phyloP scores from a whole-genome alignment of 805 yeast genomes.

The Wickerhamomyces subpelliculosus region DNA sequence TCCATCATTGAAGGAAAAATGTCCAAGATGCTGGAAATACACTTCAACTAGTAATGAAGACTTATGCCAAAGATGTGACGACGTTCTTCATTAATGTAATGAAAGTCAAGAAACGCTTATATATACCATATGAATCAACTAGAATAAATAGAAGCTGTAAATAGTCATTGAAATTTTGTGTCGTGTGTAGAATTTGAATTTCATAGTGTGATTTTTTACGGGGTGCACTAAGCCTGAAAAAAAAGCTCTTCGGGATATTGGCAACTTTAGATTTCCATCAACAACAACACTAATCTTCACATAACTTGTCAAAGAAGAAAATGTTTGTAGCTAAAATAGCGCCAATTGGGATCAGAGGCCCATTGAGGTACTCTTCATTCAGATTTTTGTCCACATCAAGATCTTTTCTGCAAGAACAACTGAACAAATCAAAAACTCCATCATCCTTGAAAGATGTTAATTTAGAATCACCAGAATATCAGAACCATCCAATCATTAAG shows the following conservation, averaged over 20 bases:
- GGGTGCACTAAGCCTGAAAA: no score
- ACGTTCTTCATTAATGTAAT: constrained; percentile 18
- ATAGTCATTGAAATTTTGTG: no score
- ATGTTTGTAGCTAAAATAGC: not conserved
- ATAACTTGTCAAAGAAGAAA: no score
- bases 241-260: no score
- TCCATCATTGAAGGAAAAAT: constrained; percentile 47
- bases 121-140: not conserved
- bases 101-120: not conserved
- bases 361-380: not conserved
- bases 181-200: no score
- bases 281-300: no score
- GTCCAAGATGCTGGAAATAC: constrained; percentile 94
- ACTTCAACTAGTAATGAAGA: constrained; percentile 42
- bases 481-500: constrained; percentile 19
- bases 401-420: not conserved
- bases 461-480: not conserved
- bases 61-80: constrained; percentile 64
- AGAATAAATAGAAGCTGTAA: not conserved
- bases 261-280: no score
- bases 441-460: not conserved
- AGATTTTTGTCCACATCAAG: not conserved
- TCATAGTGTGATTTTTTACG: no score
- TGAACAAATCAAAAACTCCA: not conserved
- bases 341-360: not conserved